Evolutionary conservation across 352 stramenopile species (phyloP).

Genomic region (Phytopythium delawarense): DNA sequence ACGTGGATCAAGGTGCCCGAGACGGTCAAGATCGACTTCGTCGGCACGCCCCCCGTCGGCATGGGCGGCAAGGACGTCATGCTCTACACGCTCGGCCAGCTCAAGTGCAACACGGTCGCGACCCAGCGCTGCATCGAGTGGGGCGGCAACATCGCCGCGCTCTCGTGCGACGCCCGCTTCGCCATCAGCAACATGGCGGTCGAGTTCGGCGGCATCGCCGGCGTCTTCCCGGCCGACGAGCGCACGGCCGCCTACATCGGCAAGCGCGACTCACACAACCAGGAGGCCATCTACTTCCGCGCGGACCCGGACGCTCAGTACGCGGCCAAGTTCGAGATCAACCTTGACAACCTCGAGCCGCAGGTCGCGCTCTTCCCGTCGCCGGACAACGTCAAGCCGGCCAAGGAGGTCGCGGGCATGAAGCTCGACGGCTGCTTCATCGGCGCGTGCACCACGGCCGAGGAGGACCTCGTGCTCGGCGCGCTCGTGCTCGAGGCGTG

Average conservation of each 20-base stretch:
- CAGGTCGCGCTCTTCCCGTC: conserved; percentile 79
- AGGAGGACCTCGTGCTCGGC: conserved; percentile 79
- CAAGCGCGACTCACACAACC: conserved; percentile 65
- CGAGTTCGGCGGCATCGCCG: conserved; percentile 82
- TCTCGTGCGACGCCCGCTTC: conserved; percentile 81
- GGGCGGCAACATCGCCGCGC: conserved; percentile 69
- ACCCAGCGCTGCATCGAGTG: conserved; percentile 77
- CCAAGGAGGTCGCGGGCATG: conserved; percentile 60
- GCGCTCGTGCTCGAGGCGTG: conserved; percentile 74
- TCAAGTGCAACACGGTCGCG: conserved; percentile 86
- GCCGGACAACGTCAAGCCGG: conserved; percentile 74
- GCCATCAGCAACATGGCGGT: conserved; percentile 85
- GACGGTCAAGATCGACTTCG: conserved; percentile 84
- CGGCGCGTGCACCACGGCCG: conserved; percentile 74
- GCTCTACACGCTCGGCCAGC: conserved; percentile 76
- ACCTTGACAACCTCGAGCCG: conserved; percentile 59
- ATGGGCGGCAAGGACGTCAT: conserved; percentile 88
- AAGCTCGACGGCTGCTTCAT: conserved; percentile 87
- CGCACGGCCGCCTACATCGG: conserved; percentile 77
- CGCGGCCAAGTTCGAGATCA: conserved; percentile 72
- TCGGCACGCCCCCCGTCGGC: conserved; percentile 54
- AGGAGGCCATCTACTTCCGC: conserved; percentile 80
- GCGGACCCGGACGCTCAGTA: conserved; percentile 72
- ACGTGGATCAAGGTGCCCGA: conserved; percentile 88
- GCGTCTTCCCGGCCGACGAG: conserved; percentile 77